Evolutionary conservation across 169 alveolate genomes (phyloP).

Genomic region (Neospora caninum): DNA sequence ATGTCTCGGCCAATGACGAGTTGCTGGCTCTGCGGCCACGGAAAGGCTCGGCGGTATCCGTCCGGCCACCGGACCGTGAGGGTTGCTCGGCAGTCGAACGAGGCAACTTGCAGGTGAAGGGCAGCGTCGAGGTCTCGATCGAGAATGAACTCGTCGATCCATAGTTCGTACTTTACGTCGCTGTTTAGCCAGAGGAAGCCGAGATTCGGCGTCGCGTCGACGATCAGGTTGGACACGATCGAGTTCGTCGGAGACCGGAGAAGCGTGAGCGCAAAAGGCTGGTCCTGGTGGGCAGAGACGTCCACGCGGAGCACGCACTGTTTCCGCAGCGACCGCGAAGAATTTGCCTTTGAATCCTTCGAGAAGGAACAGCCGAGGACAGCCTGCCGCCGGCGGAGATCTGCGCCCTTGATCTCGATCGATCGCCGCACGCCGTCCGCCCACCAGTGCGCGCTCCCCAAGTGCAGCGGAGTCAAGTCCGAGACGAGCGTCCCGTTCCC

Average conservation of each 20-base stretch:
- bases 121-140: slow-evolving; percentile 25
- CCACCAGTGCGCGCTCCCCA: slow-evolving; percentile 42
- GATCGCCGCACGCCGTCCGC: not conserved
- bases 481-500: not conserved
- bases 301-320: slow-evolving; percentile 43
- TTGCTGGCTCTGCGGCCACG: not conserved
- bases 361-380: not conserved
- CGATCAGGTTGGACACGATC: not conserved
- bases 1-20: slow-evolving; percentile 11
- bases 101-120: not conserved
- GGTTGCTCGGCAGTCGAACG: not conserved
- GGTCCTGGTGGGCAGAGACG: not conserved
- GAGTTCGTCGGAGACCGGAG: not conserved
- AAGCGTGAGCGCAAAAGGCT: not conserved
- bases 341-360: not conserved
- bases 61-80: slow-evolving; percentile 48
- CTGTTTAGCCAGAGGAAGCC: slow-evolving; percentile 13
- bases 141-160: not conserved
- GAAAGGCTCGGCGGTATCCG: not conserved
- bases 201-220: slow-evolving; percentile 1
- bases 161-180: not conserved
- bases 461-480: slow-evolving; percentile 29
- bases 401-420: slow-evolving; percentile 1
- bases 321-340: not conserved
- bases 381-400: slow-evolving; percentile 15